Evolutionary conservation across 768 basidiomycete genomes (phyloP).

Genomic region (Naganishia kalamii): DNA sequence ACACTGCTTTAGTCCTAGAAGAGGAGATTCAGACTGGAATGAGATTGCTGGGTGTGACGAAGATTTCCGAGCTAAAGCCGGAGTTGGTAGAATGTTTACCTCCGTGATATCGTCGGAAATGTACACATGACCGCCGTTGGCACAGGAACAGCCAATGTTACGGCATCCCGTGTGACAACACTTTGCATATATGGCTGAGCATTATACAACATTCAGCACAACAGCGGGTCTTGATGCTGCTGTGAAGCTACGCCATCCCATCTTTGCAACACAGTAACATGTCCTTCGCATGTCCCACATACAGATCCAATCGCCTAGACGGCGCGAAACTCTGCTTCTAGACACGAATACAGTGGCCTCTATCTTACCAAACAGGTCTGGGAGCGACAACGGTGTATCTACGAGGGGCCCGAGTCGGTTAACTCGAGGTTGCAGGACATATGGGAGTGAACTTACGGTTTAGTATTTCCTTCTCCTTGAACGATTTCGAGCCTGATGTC

Average conservation of each 20-base stretch:
- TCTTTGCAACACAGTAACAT: too few species aligned
- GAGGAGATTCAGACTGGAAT: constrained; percentile 72
- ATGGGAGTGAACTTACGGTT: constrained; percentile 53
- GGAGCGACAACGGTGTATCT: constrained; percentile 1
- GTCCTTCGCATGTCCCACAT: too few species aligned
- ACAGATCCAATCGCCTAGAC: too few species aligned
- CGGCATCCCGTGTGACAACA: too few species aligned
- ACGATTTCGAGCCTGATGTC: constrained; percentile 78
- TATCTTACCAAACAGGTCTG: not conserved
- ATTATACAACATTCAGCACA: too few species aligned
- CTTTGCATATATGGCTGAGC: too few species aligned
- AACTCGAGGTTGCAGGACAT: not conserved
- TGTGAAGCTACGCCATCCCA: too few species aligned
- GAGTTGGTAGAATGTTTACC: constrained; percentile 57
- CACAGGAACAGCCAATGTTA: too few species aligned
- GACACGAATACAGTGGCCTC: not conserved
- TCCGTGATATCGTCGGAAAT: not conserved
- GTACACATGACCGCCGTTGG: too few species aligned
- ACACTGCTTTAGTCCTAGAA: constrained; percentile 52
- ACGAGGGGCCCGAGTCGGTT: not conserved
- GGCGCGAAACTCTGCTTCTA: too few species aligned
- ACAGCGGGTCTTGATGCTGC: too few species aligned
- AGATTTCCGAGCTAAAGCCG: constrained; percentile 61
- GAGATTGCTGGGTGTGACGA: constrained; percentile 66
- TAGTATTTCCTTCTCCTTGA: constrained; percentile 74